A percentile compares a stretch with the other conserved stretches of the same genome.
phyloP scores from a whole-genome alignment of 805 yeast genomes.

The Saccharomycopsis sp. region DNA sequence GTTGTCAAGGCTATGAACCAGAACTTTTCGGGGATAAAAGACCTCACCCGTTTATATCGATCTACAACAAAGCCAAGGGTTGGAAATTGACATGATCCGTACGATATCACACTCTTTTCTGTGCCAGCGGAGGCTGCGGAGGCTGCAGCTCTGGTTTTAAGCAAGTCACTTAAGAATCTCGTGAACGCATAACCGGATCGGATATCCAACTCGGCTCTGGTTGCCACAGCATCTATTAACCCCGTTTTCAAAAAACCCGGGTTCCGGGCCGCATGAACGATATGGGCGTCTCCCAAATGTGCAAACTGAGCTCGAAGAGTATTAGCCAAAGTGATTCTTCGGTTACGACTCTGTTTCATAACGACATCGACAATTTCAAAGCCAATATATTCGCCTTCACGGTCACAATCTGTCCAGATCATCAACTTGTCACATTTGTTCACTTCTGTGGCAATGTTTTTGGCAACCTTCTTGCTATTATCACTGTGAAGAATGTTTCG shows the following conservation, averaged over 20 bases:
- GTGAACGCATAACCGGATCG: conserved; percentile 89
- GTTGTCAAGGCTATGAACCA: conserved; percentile 64
- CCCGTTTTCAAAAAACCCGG: conserved; percentile 59
- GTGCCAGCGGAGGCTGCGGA: conserved; percentile 4
- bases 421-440: conserved; percentile 53
- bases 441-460: conserved; percentile 65
- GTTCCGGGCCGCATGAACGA: conserved; percentile 63
- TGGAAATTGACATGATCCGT: conserved; percentile 95
- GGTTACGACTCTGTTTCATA: conserved; percentile 37
- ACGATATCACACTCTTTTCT: conserved; percentile 45
- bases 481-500: conserved; percentile 33
- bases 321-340: conserved; percentile 37
- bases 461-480: conserved; percentile 43
- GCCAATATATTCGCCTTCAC: conserved; percentile 94
- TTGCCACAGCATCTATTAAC: conserved; percentile 76
- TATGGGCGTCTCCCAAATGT: conserved; percentile 73
- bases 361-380: conserved; percentile 77
- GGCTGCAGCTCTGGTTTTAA: conserved; percentile 29
- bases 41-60: conserved; percentile 66
- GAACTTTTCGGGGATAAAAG: conserved; percentile 69
- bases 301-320: conserved; percentile 79
- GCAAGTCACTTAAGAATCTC: conserved; percentile 58
- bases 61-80: conserved; percentile 96
- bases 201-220: conserved; percentile 81
- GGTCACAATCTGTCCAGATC: conserved; percentile 98